Conservation (phyloP, 768 basidiomycete species). For the Termitomyces eurrhizus region DNA sequence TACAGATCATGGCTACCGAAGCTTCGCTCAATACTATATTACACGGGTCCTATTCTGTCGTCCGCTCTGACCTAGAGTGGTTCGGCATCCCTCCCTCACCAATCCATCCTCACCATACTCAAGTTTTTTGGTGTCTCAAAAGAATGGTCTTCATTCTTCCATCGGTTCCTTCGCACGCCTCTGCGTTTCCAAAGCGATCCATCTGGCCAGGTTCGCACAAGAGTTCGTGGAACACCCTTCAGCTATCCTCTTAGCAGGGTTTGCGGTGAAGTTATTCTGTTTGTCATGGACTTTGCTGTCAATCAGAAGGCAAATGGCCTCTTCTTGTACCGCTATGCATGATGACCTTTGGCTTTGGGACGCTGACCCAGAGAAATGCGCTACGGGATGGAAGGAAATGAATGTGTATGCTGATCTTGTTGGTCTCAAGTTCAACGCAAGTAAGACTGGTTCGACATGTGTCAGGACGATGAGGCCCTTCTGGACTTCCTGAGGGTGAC, state of each 20-base stretch:
- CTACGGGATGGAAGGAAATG: slow-evolving; percentile 38
- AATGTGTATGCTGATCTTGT: slow-evolving; percentile 34
- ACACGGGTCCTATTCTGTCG: slow-evolving; percentile 27
- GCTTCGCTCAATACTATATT: slow-evolving; percentile 34
- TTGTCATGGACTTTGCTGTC: slow-evolving; percentile 45
- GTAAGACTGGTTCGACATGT: slow-evolving; percentile 38
- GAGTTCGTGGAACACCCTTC: slow-evolving; percentile 40
- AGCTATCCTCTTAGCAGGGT: slow-evolving; percentile 36
- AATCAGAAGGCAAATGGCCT: slow-evolving; percentile 39
- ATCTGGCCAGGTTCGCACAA: slow-evolving; percentile 22
- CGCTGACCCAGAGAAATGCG: slow-evolving; percentile 27
- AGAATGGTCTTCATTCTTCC: slow-evolving; percentile 29
- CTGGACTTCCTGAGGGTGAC: slow-evolving; percentile 17
- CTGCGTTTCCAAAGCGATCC: slow-evolving; percentile 14
- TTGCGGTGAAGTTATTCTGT: slow-evolving; percentile 38
- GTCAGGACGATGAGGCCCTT: slow-evolving; percentile 20
- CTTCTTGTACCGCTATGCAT: slow-evolving; percentile 40
- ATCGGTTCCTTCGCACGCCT: slow-evolving; percentile 15
- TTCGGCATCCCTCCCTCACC: slow-evolving; percentile 39
- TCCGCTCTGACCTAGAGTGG: slow-evolving; percentile 32
- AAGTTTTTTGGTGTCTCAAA: slow-evolving; percentile 36
- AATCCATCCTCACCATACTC: slow-evolving; percentile 34
- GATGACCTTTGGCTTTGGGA: slow-evolving; percentile 46
- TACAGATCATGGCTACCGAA: slow-evolving; percentile 39
- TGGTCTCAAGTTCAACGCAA: slow-evolving; percentile 36